Base-by-base conservation (phyloP, 352 stramenopile genomes). In the Pythium phragmiticola region DNA sequence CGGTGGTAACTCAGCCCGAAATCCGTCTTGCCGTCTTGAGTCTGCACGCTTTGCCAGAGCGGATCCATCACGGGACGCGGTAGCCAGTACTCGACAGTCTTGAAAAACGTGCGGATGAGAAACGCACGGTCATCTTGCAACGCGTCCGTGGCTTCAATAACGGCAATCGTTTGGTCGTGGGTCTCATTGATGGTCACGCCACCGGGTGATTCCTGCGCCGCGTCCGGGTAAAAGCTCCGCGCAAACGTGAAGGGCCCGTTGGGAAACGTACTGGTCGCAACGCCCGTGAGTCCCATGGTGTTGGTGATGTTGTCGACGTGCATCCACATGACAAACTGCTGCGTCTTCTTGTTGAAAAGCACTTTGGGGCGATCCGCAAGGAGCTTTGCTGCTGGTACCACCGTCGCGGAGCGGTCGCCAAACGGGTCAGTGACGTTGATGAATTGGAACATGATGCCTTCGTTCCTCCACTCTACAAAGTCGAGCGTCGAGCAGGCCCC, bases 311-410 rank as follows among this genome's bases (percentile, higher is more conserved):
- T 94, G 69, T 99, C 94, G 14, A 98, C 86, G 47, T 96, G 87
- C 80, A 98, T 95, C 96, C 96, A 99, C 96, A 99, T 98, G 4
- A 99, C 96, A 67, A 97, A 98, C 36, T 90, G 78, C 37, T 78
- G 63, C 7, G 80, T 96, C 4, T 70, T 66, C 21, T 80, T 76
- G 69, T 98, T 98, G 62, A 90, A 98, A 11, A 98, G 57, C 13
- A 98, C 92, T 57, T 98, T 98, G 1, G 95, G 94, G 2, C 91
- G 85, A 57, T 97, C 88, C 11, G 84, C 80, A 9, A 85, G 57
- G 28, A 98, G 47, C 7, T 37, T 54, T 30, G 26, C 26, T 36
- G 17, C 41, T n/a, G n/a, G 2, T 2, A 33, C 41, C 59, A 56
- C 17, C 48, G 57, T 43, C 21, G 56, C 23, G 19, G 57, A 23